phyloP scores from a whole-genome alignment of 805 yeast genomes.

The Zygotorulaspora sp. region DNA sequence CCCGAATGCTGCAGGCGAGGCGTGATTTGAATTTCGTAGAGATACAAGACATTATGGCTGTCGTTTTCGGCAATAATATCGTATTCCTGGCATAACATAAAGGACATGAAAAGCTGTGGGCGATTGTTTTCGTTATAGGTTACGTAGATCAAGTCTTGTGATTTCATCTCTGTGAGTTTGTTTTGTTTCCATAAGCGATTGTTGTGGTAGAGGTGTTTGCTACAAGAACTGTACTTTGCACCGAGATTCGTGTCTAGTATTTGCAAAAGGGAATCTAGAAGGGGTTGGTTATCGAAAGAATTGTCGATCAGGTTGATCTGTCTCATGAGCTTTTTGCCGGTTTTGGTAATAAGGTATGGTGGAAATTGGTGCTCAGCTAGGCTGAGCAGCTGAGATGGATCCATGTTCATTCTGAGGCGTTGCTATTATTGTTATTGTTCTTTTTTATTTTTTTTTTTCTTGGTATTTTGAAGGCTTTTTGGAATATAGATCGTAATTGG shows the following conservation, averaged over 20 bases:
- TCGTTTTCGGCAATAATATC: constrained; percentile 10
- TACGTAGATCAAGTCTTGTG: constrained; percentile 27
- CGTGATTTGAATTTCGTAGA: constrained; percentile 34
- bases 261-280: constrained; percentile 8
- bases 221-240: constrained; percentile 16
- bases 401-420: too few species aligned
- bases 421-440: too few species aligned
- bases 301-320: not conserved
- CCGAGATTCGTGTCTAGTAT: constrained; percentile 28
- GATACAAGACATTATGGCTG: constrained; percentile 23
- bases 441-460: too few species aligned
- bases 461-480: too few species aligned
- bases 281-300: not conserved
- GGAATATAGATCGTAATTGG: too few species aligned
- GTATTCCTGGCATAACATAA: constrained; percentile 28
- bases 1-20: constrained; percentile 17
- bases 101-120: constrained; percentile 22
- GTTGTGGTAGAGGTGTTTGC: constrained; percentile 21
- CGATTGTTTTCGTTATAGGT: constrained; percentile 15
- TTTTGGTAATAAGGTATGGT: too few species aligned
- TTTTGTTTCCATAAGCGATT: constrained; percentile 23
- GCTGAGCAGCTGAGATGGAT: too few species aligned
- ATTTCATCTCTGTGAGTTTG: constrained; percentile 30
- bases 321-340: not conserved
- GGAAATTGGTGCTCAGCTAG: too few species aligned